Evolutionary conservation across 257 asterid species (phyloP).

Genomic region (Solanum etuberosum): DNA sequence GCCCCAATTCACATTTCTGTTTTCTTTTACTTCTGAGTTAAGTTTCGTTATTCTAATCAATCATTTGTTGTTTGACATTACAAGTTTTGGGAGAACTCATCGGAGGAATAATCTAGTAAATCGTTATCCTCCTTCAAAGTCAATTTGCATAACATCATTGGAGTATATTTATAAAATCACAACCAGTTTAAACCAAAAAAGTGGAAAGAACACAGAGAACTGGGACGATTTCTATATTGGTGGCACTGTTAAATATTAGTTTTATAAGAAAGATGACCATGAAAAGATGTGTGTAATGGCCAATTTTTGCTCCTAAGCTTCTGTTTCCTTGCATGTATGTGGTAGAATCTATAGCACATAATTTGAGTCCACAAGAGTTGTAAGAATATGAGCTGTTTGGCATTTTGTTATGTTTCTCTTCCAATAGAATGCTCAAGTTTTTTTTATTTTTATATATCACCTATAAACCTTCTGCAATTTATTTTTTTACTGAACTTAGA

Average conservation of each 20-base stretch:
- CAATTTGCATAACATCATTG: background rate
- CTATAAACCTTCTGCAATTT: background rate
- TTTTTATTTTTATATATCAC: background rate
- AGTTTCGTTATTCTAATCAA: background rate
- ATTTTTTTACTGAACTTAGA: background rate
- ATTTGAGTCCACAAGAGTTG: background rate
- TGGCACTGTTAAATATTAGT: background rate
- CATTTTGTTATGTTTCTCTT: background rate
- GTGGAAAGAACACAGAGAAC: background rate
- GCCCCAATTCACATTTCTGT: background rate
- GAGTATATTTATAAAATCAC: background rate
- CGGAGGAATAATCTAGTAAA: background rate
- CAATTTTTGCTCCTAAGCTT: background rate
- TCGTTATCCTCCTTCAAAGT: background rate
- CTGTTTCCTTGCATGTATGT: background rate
- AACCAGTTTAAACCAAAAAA: background rate
- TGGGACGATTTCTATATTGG: background rate
- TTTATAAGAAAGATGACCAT: background rate
- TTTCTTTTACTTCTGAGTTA: background rate
- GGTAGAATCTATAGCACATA: background rate
- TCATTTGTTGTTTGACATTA: background rate
- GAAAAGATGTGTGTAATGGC: background rate
- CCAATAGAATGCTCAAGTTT: background rate
- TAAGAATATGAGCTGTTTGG: background rate
- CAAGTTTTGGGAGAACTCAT: background rate